phyloP scores from a whole-genome alignment of 2,329 filamentous ascomycete species.

The Apiospora saccharicola region DNA sequence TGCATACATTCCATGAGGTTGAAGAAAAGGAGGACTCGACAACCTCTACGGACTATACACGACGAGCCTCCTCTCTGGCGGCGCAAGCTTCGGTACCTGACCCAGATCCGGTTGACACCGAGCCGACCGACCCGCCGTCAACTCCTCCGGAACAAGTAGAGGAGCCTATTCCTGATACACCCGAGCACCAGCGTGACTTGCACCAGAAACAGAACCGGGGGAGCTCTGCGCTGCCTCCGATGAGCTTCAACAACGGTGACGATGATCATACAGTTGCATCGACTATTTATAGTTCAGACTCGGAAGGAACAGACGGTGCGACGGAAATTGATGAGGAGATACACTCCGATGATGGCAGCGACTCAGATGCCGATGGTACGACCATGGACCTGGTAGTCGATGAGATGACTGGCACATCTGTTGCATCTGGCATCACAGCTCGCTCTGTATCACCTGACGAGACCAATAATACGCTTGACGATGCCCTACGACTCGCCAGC shows the following conservation, averaged over 20 bases:
- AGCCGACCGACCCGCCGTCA: slow-evolving; percentile 64
- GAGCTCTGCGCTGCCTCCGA: slow-evolving; percentile 71
- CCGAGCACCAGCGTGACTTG: slow-evolving; percentile 69
- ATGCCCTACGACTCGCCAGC: slow-evolving; percentile 78
- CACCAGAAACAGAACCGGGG: slow-evolving; percentile 69
- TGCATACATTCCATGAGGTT: slow-evolving; percentile 96
- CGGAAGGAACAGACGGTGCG: slow-evolving; percentile 62
- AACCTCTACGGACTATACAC: slow-evolving; percentile 77
- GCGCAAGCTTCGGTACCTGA: slow-evolving; percentile 40
- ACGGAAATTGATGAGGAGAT: slow-evolving; percentile 63
- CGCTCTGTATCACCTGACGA: slow-evolving; percentile 61
- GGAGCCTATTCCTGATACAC: slow-evolving; percentile 63
- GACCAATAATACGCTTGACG: slow-evolving; percentile 78
- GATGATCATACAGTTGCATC: slow-evolving; percentile 76
- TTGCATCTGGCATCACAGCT: slow-evolving; percentile 66
- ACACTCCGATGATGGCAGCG: slow-evolving; percentile 54
- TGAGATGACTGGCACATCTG: slow-evolving; percentile 74
- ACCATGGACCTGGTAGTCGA: slow-evolving; percentile 83
- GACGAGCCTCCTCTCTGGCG: slow-evolving; percentile 71
- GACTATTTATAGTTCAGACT: slow-evolving; percentile 77
- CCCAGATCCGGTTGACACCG: slow-evolving; percentile 43
- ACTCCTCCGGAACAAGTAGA: slow-evolving; percentile 69
- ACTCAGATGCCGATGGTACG: slow-evolving; percentile 73
- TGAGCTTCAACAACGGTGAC: slow-evolving; percentile 70
- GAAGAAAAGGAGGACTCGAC: slow-evolving; percentile 90